Percentiles rank a stretch among this genome's conserved stretches.
Evolutionary conservation across 225 moss, liverwort and hornwort genomes (phyloP).

Genomic region (Lunularia cruciata): DNA sequence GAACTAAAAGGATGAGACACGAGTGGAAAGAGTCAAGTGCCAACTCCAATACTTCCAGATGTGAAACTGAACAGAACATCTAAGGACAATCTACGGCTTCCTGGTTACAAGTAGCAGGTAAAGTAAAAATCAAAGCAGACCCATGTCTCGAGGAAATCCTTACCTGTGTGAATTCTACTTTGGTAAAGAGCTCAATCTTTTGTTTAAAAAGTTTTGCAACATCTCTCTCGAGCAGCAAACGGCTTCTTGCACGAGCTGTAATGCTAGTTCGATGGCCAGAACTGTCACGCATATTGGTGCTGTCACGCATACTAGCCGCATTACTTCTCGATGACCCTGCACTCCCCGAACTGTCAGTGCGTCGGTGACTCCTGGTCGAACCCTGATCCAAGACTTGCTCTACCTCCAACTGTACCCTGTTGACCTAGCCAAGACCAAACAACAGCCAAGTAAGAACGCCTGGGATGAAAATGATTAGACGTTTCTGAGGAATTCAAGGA

Average conservation of each 20-base stretch:
- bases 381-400: slow-evolving; percentile 81
- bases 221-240: slow-evolving; percentile 64
- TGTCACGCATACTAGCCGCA: slow-evolving; percentile 42
- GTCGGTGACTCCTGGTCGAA: slow-evolving; percentile 54
- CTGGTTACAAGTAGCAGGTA: too few species aligned
- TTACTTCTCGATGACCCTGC: slow-evolving; percentile 61
- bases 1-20: too few species aligned
- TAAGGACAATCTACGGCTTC: too few species aligned
- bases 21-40: too few species aligned
- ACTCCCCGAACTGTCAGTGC: slow-evolving; percentile 65
- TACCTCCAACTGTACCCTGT: slow-evolving; percentile 69
- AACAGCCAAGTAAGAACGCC: neutral
- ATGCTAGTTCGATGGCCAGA: slow-evolving; percentile 44
- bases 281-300: slow-evolving; percentile 46
- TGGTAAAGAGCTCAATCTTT: slow-evolving; percentile 75
- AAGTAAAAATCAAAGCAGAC: too few species aligned
- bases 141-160: slow-evolving; percentile 6
- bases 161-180: slow-evolving; percentile 88
- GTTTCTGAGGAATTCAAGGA: neutral
- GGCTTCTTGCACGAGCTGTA: slow-evolving; percentile 52
- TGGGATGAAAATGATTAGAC: neutral
- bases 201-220: slow-evolving; percentile 79
- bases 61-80: too few species aligned
- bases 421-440: slow-evolving; percentile 47
- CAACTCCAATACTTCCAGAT: too few species aligned